phyloP scores from a whole-genome alignment of 306 rosid species.

The Cicer bijugum region DNA sequence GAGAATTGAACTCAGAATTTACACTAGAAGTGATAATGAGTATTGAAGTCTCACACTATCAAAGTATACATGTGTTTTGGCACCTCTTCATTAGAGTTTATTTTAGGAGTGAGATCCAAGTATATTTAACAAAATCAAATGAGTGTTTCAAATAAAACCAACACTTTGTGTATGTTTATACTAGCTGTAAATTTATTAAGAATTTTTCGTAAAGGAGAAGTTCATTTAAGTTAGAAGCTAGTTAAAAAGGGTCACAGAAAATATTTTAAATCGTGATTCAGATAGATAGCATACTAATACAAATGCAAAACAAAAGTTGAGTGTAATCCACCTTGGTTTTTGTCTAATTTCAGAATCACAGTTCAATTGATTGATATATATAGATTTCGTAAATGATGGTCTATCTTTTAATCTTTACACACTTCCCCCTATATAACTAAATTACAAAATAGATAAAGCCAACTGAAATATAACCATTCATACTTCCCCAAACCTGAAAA shows the following conservation, averaged over 20 bases:
- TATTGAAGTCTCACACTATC: no score
- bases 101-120: no score
- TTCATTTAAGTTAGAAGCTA: neutral
- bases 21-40: no score
- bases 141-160: neutral
- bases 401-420: conserved; percentile 3
- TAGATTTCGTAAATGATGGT: conserved; percentile 16
- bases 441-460: conserved; percentile 36
- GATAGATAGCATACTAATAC: neutral
- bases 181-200: neutral
- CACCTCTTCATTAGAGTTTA: no score
- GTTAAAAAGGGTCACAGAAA: neutral
- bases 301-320: conserved; percentile 12
- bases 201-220: neutral
- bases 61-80: no score
- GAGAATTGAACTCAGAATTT: no score
- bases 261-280: neutral
- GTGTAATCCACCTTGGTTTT: conserved; percentile 19
- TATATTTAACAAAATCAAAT: neutral
- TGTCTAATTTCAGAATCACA: conserved; percentile 26
- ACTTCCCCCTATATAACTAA: conserved; percentile 16
- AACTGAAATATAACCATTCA: conserved; percentile 27
- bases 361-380: conserved; percentile 19
- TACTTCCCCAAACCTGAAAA: conserved; percentile 37
- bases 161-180: neutral